phyloP scores from a whole-genome alignment of 306 rosid genomes.

The Macrotyloma uniflorum region DNA sequence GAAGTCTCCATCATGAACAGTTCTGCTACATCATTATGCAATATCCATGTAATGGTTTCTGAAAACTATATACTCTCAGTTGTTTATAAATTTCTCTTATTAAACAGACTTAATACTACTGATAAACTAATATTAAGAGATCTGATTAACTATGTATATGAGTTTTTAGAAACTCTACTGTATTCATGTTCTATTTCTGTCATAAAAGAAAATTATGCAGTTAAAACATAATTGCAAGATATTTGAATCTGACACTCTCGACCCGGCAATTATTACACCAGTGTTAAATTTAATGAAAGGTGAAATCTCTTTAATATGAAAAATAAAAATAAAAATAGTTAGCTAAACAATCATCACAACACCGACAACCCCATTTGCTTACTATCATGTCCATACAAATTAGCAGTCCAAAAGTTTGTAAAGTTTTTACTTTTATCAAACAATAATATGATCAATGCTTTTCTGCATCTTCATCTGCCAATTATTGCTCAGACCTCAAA shows the following conservation, averaged over 20 bases:
- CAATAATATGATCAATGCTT: not conserved
- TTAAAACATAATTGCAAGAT: too few species aligned
- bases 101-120: too few species aligned
- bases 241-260: too few species aligned
- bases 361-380: slow-evolving; percentile 8
- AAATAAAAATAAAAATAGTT: not conserved
- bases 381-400: slow-evolving; percentile 27
- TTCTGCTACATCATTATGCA: too few species aligned
- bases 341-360: not conserved
- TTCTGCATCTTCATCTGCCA: slow-evolving; percentile 8
- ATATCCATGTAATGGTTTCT: too few species aligned
- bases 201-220: too few species aligned
- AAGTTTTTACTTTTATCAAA: slow-evolving; percentile 16
- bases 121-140: too few species aligned
- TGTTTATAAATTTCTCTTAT: too few species aligned
- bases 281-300: not conserved
- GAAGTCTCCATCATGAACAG: not conserved
- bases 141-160: too few species aligned
- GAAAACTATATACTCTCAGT: too few species aligned
- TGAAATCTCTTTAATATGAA: not conserved
- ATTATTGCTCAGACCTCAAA: not conserved
- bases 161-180: too few species aligned
- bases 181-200: too few species aligned
- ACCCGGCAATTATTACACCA: not conserved
- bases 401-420: slow-evolving; percentile 33